Percentiles rank a stretch among this genome's conserved stretches.
Evolutionary conservation across 495 filamentous ascomycete genomes (phyloP).

Genomic region (Cercophora scortea): DNA sequence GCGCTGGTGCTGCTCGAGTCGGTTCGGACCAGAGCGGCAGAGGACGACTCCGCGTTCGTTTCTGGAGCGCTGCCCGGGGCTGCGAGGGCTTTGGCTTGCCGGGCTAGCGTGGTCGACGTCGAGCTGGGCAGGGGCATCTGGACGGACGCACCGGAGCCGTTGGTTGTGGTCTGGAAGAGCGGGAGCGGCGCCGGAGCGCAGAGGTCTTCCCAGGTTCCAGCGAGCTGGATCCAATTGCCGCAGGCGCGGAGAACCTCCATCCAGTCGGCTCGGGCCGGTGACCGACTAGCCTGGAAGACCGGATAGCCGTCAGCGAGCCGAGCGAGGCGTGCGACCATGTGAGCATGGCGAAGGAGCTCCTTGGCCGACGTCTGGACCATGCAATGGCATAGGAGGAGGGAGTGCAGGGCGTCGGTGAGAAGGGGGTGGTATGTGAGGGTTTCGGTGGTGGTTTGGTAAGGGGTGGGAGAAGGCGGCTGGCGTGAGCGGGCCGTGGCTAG

Average conservation of each 20-base stretch:
- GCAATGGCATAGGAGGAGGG: slow-evolving; percentile 61
- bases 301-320: slow-evolving; percentile 72
- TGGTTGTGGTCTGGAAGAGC: slow-evolving; percentile 13
- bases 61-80: neutral
- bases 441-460: slow-evolving; percentile 44
- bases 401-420: slow-evolving; percentile 66
- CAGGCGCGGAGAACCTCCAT: slow-evolving; percentile 60
- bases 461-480: slow-evolving; percentile 10
- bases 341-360: slow-evolving; percentile 65
- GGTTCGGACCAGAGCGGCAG: neutral
- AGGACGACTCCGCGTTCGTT: neutral
- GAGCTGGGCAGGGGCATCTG: neutral
- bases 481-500: slow-evolving; percentile 16
- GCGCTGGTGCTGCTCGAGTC: slow-evolving; percentile 1
- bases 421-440: slow-evolving; percentile 72
- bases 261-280: slow-evolving; percentile 69
- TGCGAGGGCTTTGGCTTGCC: slow-evolving; percentile 1
- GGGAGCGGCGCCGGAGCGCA: slow-evolving; percentile 60
- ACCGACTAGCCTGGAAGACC: slow-evolving; percentile 65
- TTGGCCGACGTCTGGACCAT: slow-evolving; percentile 67
- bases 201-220: slow-evolving; percentile 57
- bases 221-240: slow-evolving; percentile 57
- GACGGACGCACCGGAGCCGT: slow-evolving; percentile 2
- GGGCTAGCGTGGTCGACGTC: neutral
- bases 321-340: slow-evolving; percentile 68